Percentiles rank a stretch among this genome's conserved stretches.
These are phyloP conservation scores for Capronia epimyces DNA, from an alignment of 2,329 filamentous ascomycete genomes.

Conservation along the genomic window DNA sequence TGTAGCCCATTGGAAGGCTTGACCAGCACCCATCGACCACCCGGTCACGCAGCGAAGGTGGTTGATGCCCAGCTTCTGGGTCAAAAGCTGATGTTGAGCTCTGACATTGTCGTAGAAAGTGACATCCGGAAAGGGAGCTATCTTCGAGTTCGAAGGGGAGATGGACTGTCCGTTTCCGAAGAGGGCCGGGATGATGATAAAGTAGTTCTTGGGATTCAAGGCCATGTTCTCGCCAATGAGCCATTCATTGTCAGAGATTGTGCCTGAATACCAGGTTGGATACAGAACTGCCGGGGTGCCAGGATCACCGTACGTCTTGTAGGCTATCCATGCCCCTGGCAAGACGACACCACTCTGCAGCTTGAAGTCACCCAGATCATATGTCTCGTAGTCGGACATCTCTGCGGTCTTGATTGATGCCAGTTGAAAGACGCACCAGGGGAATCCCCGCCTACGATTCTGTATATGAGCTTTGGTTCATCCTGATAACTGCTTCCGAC, in stretches of 20 bases:
- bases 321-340: constrained; percentile 63
- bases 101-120: constrained; percentile 65
- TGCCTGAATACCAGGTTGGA: constrained; percentile 68
- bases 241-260: constrained; percentile 69
- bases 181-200: constrained; percentile 62
- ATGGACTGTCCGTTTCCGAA: constrained; percentile 66
- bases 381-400: constrained; percentile 45
- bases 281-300: constrained; percentile 64
- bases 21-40: constrained; percentile 66
- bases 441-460: too few relatives aligned
- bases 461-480: background rate
- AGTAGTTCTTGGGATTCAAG: constrained; percentile 60
- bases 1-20: constrained; percentile 60
- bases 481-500: background rate
- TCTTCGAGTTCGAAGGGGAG: constrained; percentile 58
- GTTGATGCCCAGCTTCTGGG: constrained; percentile 55
- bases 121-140: constrained; percentile 56
- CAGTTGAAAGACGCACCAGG: background rate
- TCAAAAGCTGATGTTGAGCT: constrained; percentile 62
- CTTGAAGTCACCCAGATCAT: constrained; percentile 59
- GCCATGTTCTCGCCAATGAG: constrained; percentile 62
- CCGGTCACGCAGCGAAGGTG: constrained; percentile 60
- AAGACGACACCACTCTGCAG: constrained; percentile 61
- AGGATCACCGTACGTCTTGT: constrained; percentile 66
- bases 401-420: background rate